phyloP scores from a whole-genome alignment of 2,329 filamentous ascomycete genomes.

The Fusarium sp. region DNA sequence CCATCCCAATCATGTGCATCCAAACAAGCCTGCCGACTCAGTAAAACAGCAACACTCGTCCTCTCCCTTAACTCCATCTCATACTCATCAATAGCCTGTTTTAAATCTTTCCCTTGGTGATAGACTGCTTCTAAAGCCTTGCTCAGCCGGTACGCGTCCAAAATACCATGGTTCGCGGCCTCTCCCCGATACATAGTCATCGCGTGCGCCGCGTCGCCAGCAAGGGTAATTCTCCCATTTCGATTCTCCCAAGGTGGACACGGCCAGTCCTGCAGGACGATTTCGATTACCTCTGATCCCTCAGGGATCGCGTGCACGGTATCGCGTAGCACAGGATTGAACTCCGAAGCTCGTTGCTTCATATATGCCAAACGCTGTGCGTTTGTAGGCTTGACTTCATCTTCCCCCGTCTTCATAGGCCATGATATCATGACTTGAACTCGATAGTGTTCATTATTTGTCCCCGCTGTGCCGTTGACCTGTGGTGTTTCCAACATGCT shows the following conservation, averaged over 20 bases:
- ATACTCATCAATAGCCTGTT: not conserved
- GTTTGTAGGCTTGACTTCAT: conserved; percentile 6
- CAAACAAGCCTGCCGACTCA: conserved; percentile 16
- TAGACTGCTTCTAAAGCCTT: not conserved
- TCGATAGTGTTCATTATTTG: not conserved
- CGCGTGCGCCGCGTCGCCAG: conserved; percentile 14
- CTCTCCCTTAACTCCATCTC: conserved; percentile 5
- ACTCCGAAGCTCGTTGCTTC: conserved; percentile 7
- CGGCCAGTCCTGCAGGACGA: conserved; percentile 16
- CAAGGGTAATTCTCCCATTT: not conserved
- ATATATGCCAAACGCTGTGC: conserved; percentile 5
- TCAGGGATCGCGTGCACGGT: not conserved
- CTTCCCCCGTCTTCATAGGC: conserved; percentile 1
- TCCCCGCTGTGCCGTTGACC: not conserved
- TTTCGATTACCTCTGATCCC: conserved; percentile 4
- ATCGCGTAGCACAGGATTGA: conserved; percentile 4
- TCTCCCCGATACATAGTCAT: conserved; percentile 22
- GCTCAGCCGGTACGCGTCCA: conserved; percentile 1
- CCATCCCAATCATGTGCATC: conserved; percentile 15
- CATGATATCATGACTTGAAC: conserved; percentile 20
- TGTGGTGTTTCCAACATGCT: conserved; percentile 4
- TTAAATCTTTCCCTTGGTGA: not conserved
- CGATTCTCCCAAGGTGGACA: conserved; percentile 4
- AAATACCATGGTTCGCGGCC: conserved; percentile 9
- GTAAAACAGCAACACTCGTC: conserved; percentile 4